Percentiles rank a stretch among this genome's conserved stretches.
Evolutionary conservation across 805 yeast species (phyloP).

Genomic region (Yamadazyma kitorensis): DNA sequence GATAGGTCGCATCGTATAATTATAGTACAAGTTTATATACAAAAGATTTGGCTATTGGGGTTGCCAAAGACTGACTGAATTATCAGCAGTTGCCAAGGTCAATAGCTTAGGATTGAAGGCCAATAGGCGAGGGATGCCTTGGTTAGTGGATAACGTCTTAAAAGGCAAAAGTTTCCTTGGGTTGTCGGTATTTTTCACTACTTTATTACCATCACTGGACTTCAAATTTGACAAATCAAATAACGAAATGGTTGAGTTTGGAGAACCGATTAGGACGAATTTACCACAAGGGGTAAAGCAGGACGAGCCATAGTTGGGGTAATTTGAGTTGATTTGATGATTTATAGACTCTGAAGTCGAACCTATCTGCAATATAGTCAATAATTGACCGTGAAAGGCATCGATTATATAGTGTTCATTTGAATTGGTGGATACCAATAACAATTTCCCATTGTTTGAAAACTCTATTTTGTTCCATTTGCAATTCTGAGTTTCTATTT

Average conservation of each 20-base stretch:
- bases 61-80: conserved; percentile 37
- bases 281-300: conserved; percentile 43
- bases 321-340: conserved; percentile 16
- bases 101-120: conserved; percentile 61
- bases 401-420: conserved; percentile 61
- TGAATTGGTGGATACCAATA: conserved; percentile 57
- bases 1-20: too few species aligned
- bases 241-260: conserved; percentile 21
- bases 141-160: conserved; percentile 19
- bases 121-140: conserved; percentile 46
- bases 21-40: too few species aligned
- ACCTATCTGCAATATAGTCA: conserved; percentile 20
- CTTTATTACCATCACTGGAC: conserved; percentile 16
- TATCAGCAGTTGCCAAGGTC: conserved; percentile 65
- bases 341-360: neutral
- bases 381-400: conserved; percentile 60
- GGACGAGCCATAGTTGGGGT: conserved; percentile 30
- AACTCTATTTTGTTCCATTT: conserved; percentile 64
- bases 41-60: conserved; percentile 10
- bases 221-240: conserved; percentile 29
- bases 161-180: conserved; percentile 21
- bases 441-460: conserved; percentile 68
- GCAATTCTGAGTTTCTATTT: conserved; percentile 14
- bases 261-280: conserved; percentile 31
- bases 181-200: conserved; percentile 17